Evolutionary conservation across 2,329 filamentous ascomycete species (phyloP).

Genomic region (Chrysoporthe deuterocubensis): DNA sequence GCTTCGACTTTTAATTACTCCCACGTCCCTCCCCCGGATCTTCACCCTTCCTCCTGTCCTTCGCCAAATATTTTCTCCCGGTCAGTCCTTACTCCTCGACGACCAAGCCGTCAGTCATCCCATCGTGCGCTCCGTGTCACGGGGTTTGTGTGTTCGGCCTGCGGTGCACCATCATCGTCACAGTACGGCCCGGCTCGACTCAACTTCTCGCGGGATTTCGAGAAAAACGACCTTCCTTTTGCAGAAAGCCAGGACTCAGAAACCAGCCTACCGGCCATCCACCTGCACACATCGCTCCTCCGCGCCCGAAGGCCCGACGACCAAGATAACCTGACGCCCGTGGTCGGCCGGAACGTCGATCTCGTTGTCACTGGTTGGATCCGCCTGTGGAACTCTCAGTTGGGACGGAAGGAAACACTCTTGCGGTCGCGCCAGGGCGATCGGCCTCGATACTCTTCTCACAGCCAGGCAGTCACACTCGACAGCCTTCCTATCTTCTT

Average conservation of each 20-base stretch:
- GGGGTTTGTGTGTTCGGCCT: background rate
- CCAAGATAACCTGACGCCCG: background rate
- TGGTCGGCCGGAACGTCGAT: background rate
- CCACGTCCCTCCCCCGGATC: conserved; percentile 8
- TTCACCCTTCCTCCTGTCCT: background rate
- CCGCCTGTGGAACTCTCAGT: background rate
- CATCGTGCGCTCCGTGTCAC: background rate
- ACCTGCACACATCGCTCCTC: conserved; percentile 2
- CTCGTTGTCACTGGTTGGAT: background rate
- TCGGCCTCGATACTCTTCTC: background rate
- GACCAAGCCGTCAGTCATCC: conserved; percentile 6
- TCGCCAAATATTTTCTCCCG: conserved; percentile 4
- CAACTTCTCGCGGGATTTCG: conserved; percentile 12
- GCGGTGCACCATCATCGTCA: background rate
- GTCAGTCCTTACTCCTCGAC: background rate
- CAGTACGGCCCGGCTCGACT: conserved; percentile 1
- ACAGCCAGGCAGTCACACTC: background rate
- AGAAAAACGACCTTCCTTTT: conserved; percentile 15
- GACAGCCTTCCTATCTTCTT: conserved; percentile 2
- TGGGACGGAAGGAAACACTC: background rate
- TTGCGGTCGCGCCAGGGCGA: background rate
- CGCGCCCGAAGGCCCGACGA: background rate
- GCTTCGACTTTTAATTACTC: conserved; percentile 8
- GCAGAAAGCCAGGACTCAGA: background rate
- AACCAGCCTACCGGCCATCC: too few species aligned